A percentile compares a stretch with the other conserved stretches of the same genome.
Evolutionary conservation across 140 eudicot species (phyloP).

Genomic region (Flaveria floridana): DNA sequence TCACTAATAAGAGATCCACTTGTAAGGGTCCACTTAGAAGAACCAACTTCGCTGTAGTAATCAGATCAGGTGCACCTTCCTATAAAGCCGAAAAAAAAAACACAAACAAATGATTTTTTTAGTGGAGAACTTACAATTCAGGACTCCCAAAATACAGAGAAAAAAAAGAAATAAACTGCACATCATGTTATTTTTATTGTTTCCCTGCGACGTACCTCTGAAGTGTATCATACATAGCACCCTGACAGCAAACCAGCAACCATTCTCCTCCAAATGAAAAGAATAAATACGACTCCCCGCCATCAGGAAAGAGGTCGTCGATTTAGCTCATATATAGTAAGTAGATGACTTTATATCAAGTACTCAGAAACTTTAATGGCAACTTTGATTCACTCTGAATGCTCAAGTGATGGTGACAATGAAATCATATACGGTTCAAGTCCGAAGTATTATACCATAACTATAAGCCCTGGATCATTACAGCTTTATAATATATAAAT

Average conservation of each 20-base stretch:
- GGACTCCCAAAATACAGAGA: neutral
- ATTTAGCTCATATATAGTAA: neutral
- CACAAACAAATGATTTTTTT: neutral
- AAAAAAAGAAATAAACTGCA: neutral
- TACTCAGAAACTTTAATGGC: neutral
- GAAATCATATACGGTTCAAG: too few relatives aligned
- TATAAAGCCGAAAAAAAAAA: neutral
- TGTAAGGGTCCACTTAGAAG: neutral
- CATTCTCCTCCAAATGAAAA: neutral
- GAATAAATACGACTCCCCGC: neutral
- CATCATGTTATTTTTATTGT: too few relatives aligned
- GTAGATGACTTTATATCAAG: neutral
- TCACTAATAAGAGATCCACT: constrained; percentile 12
- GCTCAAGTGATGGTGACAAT: neutral
- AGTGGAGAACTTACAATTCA: neutral
- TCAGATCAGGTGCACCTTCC: neutral
- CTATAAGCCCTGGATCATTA: neutral
- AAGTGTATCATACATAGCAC: neutral
- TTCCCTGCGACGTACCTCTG: neutral
- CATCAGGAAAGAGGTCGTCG: neutral
- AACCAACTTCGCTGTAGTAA: neutral
- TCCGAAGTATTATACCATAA: neutral
- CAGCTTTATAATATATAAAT: constrained; percentile 3
- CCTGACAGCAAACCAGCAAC: neutral
- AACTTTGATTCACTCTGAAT: neutral